phyloP scores from a whole-genome alignment of 139 green algal species.

The Protoeuglena noctilucae region DNA sequence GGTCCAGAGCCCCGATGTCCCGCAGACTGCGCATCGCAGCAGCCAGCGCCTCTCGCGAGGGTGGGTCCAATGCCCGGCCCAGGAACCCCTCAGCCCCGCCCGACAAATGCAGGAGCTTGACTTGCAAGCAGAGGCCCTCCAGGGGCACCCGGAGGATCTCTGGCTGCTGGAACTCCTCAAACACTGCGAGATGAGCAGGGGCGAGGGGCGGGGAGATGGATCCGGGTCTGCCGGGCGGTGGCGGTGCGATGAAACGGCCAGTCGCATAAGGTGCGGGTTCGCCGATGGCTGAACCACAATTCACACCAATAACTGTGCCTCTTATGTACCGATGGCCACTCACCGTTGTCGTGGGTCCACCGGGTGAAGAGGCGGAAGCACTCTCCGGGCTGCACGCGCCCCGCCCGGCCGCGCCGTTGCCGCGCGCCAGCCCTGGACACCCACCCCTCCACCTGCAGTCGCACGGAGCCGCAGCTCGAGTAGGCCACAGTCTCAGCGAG shows the following conservation, averaged over 20 bases:
- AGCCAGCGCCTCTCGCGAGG: slow-evolving; percentile 7
- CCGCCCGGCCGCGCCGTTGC: slow-evolving; percentile 25
- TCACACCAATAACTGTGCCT: no score
- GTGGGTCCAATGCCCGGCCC: slow-evolving; percentile 8
- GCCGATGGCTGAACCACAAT: neutral
- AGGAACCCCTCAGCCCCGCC: slow-evolving; percentile 9
- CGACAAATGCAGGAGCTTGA: neutral
- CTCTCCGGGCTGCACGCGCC: slow-evolving; percentile 20
- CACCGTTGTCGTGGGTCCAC: slow-evolving; percentile 2
- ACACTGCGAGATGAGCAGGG: no score
- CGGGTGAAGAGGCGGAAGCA: slow-evolving; percentile 23
- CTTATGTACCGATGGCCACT: no score
- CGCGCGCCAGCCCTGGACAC: slow-evolving; percentile 19
- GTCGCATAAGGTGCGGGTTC: slow-evolving; percentile 2
- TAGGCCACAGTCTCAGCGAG: slow-evolving; percentile 1
- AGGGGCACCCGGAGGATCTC: slow-evolving; percentile 15
- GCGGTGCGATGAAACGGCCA: no score
- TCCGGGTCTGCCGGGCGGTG: no score
- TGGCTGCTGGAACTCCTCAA: slow-evolving; percentile 8
- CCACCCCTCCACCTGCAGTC: slow-evolving; percentile 12
- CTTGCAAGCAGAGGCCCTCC: slow-evolving; percentile 10
- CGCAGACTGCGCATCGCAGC: slow-evolving; percentile 11
- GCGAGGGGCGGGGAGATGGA: no score
- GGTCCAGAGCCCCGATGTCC: slow-evolving; percentile 20
- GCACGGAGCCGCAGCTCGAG: no score